Evolutionary conservation across 1,139 yeast species (phyloP).

Genomic region (Hyphopichia burtonii): DNA sequence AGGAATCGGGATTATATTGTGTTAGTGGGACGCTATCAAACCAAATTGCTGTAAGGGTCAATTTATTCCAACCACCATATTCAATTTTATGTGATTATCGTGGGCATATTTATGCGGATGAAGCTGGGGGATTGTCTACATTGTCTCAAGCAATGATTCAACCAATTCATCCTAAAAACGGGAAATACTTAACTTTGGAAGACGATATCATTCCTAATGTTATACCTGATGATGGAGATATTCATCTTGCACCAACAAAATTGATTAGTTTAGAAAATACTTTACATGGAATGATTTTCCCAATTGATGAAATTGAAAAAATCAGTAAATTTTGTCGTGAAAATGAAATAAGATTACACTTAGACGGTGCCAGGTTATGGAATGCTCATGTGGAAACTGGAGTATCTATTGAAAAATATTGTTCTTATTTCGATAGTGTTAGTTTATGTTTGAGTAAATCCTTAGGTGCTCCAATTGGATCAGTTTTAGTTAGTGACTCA

Average conservation of each 20-base stretch:
- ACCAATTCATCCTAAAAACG: slow-evolving; percentile 39
- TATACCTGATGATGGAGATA: slow-evolving; percentile 49
- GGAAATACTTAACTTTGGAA: slow-evolving; percentile 36
- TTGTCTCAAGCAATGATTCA: slow-evolving; percentile 48
- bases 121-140: slow-evolving; percentile 48
- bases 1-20: slow-evolving; percentile 42
- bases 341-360: slow-evolving; percentile 36
- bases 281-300: slow-evolving; percentile 44
- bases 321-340: slow-evolving; percentile 37
- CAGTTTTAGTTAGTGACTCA: slow-evolving; percentile 36
- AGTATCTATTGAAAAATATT: slow-evolving; percentile 35
- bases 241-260: slow-evolving; percentile 49
- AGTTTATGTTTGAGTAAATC: slow-evolving; percentile 47
- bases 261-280: slow-evolving; percentile 47
- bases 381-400: slow-evolving; percentile 46
- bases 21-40: slow-evolving; percentile 49
- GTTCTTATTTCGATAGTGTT: slow-evolving; percentile 42
- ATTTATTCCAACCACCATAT: slow-evolving; percentile 47
- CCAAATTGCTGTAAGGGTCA: slow-evolving; percentile 41
- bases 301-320: slow-evolving; percentile 39
- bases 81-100: slow-evolving; percentile 41
- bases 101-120: slow-evolving; percentile 39
- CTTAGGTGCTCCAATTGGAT: slow-evolving; percentile 49
- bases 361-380: slow-evolving; percentile 51
- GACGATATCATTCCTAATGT: slow-evolving; percentile 37